A percentile compares a stretch with the other conserved stretches of the same genome.
Evolutionary conservation across 2,329 filamentous ascomycete species (phyloP).

Genomic region (Penicillium sp.): DNA sequence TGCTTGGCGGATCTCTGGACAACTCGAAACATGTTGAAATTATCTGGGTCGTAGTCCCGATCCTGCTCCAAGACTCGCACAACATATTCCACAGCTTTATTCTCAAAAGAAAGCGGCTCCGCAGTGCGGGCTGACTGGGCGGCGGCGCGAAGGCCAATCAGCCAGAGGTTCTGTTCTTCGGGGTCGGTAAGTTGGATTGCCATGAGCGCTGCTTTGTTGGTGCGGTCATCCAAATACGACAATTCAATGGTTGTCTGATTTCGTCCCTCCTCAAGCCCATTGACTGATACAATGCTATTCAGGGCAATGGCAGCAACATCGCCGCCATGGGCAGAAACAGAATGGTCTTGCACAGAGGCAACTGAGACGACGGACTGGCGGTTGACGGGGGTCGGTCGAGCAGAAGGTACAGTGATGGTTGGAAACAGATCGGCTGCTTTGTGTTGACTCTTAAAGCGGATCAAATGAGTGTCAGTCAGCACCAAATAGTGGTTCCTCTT

Average conservation of each 20-base stretch:
- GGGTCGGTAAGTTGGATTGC: slow-evolving; percentile 62
- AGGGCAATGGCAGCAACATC: slow-evolving; percentile 54
- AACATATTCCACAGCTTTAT: slow-evolving; percentile 59
- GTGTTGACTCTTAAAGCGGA: slow-evolving; percentile 64
- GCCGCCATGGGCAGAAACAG: slow-evolving; percentile 55
- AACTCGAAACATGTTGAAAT: slow-evolving; percentile 66
- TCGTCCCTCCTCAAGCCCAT: slow-evolving; percentile 63
- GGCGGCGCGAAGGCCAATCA: slow-evolving; percentile 58
- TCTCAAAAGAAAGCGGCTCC: slow-evolving; percentile 52
- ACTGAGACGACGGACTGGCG: slow-evolving; percentile 59
- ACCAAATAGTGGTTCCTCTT: slow-evolving; percentile 71
- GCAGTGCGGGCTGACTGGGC: slow-evolving; percentile 53
- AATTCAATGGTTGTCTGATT: slow-evolving; percentile 65
- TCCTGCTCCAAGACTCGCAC: slow-evolving; percentile 61
- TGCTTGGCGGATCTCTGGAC: slow-evolving; percentile 61
- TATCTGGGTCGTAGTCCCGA: slow-evolving; percentile 63
- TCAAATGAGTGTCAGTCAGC: slow-evolving; percentile 63
- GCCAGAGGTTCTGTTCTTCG: slow-evolving; percentile 63
- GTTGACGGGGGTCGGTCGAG: slow-evolving; percentile 41
- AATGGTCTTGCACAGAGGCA: slow-evolving; percentile 59
- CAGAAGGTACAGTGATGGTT: slow-evolving; percentile 42
- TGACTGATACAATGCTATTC: slow-evolving; percentile 64
- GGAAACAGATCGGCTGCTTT: slow-evolving; percentile 64
- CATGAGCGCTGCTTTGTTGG: slow-evolving; percentile 57
- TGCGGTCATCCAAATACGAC: slow-evolving; percentile 64